Conservation (phyloP, 2,329 filamentous ascomycete genomes). For the Nannizzia gypsea region DNA sequence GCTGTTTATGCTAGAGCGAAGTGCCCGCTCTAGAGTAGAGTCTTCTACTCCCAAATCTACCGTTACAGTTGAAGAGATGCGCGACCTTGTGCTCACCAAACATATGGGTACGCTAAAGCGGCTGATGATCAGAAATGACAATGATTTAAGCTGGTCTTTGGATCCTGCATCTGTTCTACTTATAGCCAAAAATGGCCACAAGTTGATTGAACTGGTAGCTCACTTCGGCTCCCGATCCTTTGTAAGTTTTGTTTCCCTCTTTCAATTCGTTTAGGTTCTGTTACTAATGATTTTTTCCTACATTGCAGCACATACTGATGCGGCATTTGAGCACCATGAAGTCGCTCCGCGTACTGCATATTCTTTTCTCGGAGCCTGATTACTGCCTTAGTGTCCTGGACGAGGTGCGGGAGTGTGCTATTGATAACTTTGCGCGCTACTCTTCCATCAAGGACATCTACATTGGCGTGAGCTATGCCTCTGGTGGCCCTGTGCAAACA, state of each 20-base stretch:
- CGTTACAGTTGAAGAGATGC: slow-evolving; percentile 47
- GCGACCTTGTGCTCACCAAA: slow-evolving; percentile 45
- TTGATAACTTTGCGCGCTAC: slow-evolving; percentile 16
- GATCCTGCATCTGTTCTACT: slow-evolving; percentile 12
- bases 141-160: slow-evolving; percentile 43
- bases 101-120: slow-evolving; percentile 45
- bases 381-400: slow-evolving; percentile 13
- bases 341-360: slow-evolving; percentile 17
- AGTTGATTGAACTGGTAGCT: slow-evolving; percentile 17
- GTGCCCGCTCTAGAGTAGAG: slow-evolving; percentile 41
- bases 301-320: slow-evolving; percentile 16
- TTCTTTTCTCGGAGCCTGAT: slow-evolving; percentile 15
- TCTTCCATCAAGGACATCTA: slow-evolving; percentile 16
- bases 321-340: slow-evolving; percentile 15
- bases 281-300: not conserved
- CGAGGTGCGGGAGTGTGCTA: slow-evolving; percentile 15
- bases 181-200: slow-evolving; percentile 12
- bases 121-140: slow-evolving; percentile 50
- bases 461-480: slow-evolving; percentile 16
- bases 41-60: slow-evolving; percentile 42
- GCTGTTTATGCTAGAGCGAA: slow-evolving; percentile 48
- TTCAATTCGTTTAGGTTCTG: not conserved
- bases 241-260: slow-evolving; percentile 13
- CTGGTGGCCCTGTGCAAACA: slow-evolving; percentile 9
- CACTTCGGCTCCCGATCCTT: slow-evolving; percentile 15